phyloP scores from a whole-genome alignment of 2,329 filamentous ascomycete species.

The Colletotrichum sublineola region DNA sequence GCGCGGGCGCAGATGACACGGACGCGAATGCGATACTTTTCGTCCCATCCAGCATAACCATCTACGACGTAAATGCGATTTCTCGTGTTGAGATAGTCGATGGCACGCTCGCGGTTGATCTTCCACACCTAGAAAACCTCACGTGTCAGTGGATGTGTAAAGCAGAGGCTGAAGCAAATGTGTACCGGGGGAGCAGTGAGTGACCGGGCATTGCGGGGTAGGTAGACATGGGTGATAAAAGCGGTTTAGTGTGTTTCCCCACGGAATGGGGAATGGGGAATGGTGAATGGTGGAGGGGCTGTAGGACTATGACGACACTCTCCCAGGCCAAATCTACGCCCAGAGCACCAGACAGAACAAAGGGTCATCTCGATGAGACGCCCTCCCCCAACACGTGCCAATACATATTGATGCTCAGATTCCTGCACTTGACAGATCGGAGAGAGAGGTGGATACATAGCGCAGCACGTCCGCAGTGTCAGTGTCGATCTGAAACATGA shows the following conservation, averaged over 20 bases:
- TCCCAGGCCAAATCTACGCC: conserved; percentile 1
- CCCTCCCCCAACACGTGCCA: conserved; percentile 10
- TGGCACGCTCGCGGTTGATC: conserved; percentile 98
- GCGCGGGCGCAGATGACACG: conserved; percentile 98
- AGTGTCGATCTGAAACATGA: conserved; percentile 38
- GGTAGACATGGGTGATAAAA: neutral
- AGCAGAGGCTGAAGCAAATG: neutral
- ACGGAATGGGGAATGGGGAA: conserved; percentile 3
- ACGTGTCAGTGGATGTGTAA: conserved; percentile 34
- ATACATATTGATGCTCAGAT: neutral
- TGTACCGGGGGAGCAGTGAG: conserved; percentile 23
- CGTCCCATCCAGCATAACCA: conserved; percentile 97
- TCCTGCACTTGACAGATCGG: conserved; percentile 1
- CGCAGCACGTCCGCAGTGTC: neutral
- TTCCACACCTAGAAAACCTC: conserved; percentile 84
- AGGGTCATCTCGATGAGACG: conserved; percentile 24
- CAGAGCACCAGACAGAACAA: neutral
- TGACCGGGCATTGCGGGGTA: neutral
- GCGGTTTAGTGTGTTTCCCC: conserved; percentile 18
- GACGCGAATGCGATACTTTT: conserved; percentile 97
- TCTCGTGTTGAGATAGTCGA: conserved; percentile 99
- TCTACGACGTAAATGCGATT: conserved; percentile 99
- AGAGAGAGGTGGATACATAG: neutral
- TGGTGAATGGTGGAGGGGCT: conserved; percentile 6
- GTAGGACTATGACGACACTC: conserved; percentile 35